phyloP scores from a whole-genome alignment of 768 basidiomycete genomes.

The Amanita molliuscula region DNA sequence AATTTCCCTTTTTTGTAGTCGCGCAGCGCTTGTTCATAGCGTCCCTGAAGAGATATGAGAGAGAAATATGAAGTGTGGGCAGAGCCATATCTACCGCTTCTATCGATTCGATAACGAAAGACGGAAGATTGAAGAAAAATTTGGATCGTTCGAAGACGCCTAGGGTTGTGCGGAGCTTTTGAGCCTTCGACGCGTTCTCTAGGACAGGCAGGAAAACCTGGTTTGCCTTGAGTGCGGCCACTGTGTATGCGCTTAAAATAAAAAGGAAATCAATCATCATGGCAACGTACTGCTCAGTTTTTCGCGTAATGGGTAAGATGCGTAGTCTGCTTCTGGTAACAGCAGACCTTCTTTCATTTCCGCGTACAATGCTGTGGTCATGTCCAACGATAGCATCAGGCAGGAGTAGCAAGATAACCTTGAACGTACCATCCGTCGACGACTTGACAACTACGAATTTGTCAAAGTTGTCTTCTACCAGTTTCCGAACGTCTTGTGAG shows the following conservation, averaged over 20 bases:
- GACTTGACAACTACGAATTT: conserved; percentile 96
- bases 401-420: neutral
- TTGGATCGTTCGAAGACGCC: conserved; percentile 94
- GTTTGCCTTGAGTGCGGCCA: conserved; percentile 85
- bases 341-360: conserved; percentile 92
- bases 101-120: conserved; percentile 78
- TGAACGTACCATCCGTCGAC: conserved; percentile 77
- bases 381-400: conserved; percentile 4
- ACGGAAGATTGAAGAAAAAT: conserved; percentile 98
- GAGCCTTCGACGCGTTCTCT: conserved; percentile 91
- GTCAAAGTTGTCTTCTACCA: conserved; percentile 98
- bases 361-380: conserved; percentile 59
- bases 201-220: conserved; percentile 94
- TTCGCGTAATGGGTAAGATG: conserved; percentile 71
- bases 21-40: conserved; percentile 86
- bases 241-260: conserved; percentile 27
- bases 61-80: neutral
- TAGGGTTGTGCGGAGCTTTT: conserved; percentile 84
- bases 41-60: conserved; percentile 43
- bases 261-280: neutral
- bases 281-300: conserved; percentile 66
- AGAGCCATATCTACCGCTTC: conserved; percentile 56
- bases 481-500: conserved; percentile 86
- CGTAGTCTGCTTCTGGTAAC: conserved; percentile 68
- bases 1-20: conserved; percentile 97